Conservation (phyloP, 208 protist species). For the Porcisia deanei region DNA sequence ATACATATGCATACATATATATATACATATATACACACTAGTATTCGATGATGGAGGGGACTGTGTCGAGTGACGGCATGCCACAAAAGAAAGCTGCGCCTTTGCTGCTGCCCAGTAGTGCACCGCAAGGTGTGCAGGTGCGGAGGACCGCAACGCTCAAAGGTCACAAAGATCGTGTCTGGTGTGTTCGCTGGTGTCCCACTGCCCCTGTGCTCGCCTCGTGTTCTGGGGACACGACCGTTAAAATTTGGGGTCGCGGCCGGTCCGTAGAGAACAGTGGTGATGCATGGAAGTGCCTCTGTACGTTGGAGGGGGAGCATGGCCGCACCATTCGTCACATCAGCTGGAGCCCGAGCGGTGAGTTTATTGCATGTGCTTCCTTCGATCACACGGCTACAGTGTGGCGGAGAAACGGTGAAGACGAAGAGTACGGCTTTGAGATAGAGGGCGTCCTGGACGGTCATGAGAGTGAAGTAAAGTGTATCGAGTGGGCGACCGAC, state of each 20-base stretch:
- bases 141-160: slow-evolving; percentile 45
- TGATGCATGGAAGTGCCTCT: slow-evolving; percentile 49
- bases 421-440: slow-evolving; percentile 50
- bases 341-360: slow-evolving; percentile 82
- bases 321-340: slow-evolving; percentile 77
- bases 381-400: slow-evolving; percentile 85
- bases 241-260: slow-evolving; percentile 60
- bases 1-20: not conserved
- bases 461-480: slow-evolving; percentile 94
- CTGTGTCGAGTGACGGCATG: not conserved
- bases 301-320: slow-evolving; percentile 74
- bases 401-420: slow-evolving; percentile 49
- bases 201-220: slow-evolving; percentile 69
- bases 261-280: not conserved
- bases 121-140: slow-evolving; percentile 23
- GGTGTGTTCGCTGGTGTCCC: slow-evolving; percentile 85
- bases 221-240: slow-evolving; percentile 68
- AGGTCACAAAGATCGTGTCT: slow-evolving; percentile 80
- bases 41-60: not conserved
- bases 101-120: slow-evolving; percentile 16
- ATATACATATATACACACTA: not conserved
- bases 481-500: slow-evolving; percentile 77
- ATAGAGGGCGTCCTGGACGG: slow-evolving; percentile 84
- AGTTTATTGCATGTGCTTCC: slow-evolving; percentile 75
- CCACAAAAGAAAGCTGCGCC: slow-evolving; percentile 13